Evolutionary conservation across 2,329 filamentous ascomycete species (phyloP).

Genomic region (Nannizziopsis barbatae): DNA sequence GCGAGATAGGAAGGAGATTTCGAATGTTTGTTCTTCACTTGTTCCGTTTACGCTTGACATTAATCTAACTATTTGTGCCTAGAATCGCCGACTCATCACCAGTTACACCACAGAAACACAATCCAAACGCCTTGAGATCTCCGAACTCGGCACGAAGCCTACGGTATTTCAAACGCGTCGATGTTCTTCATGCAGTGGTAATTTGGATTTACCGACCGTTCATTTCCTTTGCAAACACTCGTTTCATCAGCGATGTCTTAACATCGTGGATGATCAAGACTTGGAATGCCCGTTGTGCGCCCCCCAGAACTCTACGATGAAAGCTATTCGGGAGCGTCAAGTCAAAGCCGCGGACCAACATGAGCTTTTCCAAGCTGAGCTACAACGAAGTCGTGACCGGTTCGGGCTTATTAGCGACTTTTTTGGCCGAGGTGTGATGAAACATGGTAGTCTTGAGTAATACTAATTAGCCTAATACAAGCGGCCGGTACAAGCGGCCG

Average conservation of each 20-base stretch:
- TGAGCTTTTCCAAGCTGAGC: slow-evolving; percentile 73
- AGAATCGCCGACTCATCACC: slow-evolving; percentile 68
- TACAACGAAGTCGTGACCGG: slow-evolving; percentile 65
- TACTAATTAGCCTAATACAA: no score
- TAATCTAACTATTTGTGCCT: slow-evolving; percentile 2
- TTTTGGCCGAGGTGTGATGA: slow-evolving; percentile 50
- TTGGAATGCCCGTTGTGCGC: slow-evolving; percentile 81
- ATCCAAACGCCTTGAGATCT: slow-evolving; percentile 65
- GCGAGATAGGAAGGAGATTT: slow-evolving; percentile 77
- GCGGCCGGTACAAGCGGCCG: no score
- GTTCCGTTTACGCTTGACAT: background rate
- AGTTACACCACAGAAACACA: slow-evolving; percentile 78
- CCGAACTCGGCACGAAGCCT: slow-evolving; percentile 65
- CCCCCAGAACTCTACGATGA: slow-evolving; percentile 72
- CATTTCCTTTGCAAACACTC: slow-evolving; percentile 96
- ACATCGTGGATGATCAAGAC: slow-evolving; percentile 50
- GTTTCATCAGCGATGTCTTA: slow-evolving; percentile 86
- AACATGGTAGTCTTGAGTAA: no score
- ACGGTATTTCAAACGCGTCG: slow-evolving; percentile 82
- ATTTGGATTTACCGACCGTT: slow-evolving; percentile 76
- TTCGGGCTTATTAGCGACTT: slow-evolving; percentile 91
- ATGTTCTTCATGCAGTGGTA: slow-evolving; percentile 68
- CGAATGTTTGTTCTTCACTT: slow-evolving; percentile 33
- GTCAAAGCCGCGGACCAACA: slow-evolving; percentile 76
- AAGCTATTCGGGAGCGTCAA: slow-evolving; percentile 75